phyloP scores from a whole-genome alignment of 495 filamentous ascomycete genomes.

The Choiromyces venosus region DNA sequence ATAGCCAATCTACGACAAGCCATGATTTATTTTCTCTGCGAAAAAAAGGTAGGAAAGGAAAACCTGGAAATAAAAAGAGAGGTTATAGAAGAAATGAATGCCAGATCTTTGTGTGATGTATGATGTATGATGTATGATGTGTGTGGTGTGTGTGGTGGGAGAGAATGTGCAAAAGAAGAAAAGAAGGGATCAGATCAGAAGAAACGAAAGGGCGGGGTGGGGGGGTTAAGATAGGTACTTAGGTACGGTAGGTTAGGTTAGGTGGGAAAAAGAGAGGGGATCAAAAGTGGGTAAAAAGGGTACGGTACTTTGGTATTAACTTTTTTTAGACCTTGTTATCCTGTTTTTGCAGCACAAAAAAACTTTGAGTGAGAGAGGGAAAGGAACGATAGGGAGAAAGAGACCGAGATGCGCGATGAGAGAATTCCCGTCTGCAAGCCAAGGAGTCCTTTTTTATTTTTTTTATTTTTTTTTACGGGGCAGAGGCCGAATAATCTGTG shows the following conservation, averaged over 20 bases:
- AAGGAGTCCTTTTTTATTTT: neutral
- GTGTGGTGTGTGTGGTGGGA: neutral
- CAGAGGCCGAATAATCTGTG: neutral
- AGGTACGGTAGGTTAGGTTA: too few relatives aligned
- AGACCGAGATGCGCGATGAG: conserved; percentile 1
- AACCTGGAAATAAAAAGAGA: neutral
- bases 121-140: too few relatives aligned
- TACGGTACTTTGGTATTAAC: too few relatives aligned
- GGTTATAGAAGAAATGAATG: neutral
- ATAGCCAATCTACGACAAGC: conserved; percentile 31
- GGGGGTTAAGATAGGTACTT: too few relatives aligned
- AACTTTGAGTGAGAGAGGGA: neutral
- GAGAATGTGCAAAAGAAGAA: neutral
- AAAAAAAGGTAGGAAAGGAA: neutral
- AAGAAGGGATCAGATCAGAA: neutral
- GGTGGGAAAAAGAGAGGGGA: too few relatives aligned
- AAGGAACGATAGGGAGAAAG: neutral
- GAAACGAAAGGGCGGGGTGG: neutral
- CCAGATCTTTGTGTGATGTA: neutral
- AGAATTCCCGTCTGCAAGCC: conserved; percentile 1
- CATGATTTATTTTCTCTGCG: conserved; percentile 19
- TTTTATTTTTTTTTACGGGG: too few relatives aligned
- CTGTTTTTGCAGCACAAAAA: neutral
- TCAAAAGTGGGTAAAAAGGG: neutral
- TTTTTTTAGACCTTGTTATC: neutral